Evolutionary conservation across 768 basidiomycete genomes (phyloP), one percentile per base, ranked within the genome.

Genomic region (Cystobasidium tubakii): DNA sequence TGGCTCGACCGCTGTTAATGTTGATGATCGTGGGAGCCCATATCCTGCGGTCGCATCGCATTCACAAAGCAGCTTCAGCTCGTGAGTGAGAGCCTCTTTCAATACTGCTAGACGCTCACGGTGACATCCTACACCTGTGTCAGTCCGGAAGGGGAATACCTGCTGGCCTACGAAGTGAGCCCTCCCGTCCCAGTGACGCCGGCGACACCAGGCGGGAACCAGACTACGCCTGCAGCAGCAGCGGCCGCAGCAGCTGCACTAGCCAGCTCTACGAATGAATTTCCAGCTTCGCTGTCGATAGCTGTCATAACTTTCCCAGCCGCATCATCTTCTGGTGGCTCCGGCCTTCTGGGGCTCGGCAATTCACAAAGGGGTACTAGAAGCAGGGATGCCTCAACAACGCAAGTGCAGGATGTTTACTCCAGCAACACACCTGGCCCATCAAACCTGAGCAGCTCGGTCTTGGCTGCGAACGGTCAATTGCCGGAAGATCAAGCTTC

Each of bases 121-220:
- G 10, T 42, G 21, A 27, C 25, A 7, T n/a, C 54, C 10, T 6
- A 10, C 31, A 33, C 33, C 54, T 62, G 60, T 33, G 27, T 3
- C 15, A 46, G 36, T 36, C 69, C 69, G 55, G 69, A 71, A 42
- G 69, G 69, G 17, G 33, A 27, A 12, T 71, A 71, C 25, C 33
- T 55, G 13, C 54, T 71, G 25, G 69, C 69, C 23, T 71, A 57
- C 36, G 69, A 71, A 29, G 69, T 71, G 19, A 57, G 50, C 36
- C 69, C 69, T 46, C 69, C 69, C n/a, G 25, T 39, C 46, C 69
- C 69, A 23, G 29, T 29, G n/a, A 57, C 69, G 10, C 54, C 69
- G 29, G 55, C 69, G 21, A 55, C 69, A 21, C 53, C 55, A 12
- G 69, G 54, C 23, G 54, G 50, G 46, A 71, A 34, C 31, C 12